phyloP scores from a whole-genome alignment of 352 stramenopile genomes.

The Albugo candida region DNA sequence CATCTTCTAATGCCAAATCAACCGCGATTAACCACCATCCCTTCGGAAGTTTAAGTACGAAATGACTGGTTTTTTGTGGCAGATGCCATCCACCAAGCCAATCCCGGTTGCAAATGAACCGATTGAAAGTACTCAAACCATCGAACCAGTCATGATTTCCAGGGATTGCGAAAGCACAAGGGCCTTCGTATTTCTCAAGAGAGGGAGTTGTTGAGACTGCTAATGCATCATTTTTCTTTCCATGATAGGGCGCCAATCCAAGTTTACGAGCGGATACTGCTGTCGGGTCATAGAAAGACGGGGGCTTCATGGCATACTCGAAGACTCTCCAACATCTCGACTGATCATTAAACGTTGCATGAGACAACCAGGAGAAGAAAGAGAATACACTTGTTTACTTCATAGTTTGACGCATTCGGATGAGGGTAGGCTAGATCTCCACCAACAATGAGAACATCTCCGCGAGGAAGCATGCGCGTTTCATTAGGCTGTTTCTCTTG shows the following conservation, averaged over 20 bases:
- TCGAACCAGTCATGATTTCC: constrained; percentile 93
- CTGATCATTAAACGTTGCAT: neutral
- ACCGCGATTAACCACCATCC: constrained; percentile 86
- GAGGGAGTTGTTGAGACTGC: constrained; percentile 1
- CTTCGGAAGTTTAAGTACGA: constrained; percentile 76
- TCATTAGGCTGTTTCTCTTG: constrained; percentile 12
- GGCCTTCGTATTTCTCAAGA: constrained; percentile 42
- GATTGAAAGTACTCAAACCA: constrained; percentile 83
- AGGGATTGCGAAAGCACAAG: constrained; percentile 59
- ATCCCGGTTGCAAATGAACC: constrained; percentile 80
- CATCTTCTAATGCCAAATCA: constrained; percentile 81
- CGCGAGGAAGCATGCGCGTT: constrained; percentile 41
- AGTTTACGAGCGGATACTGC: constrained; percentile 78
- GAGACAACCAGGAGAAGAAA: neutral
- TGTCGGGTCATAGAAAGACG: constrained; percentile 62
- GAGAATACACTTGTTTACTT: constrained; percentile 10
- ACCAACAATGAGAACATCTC: constrained; percentile 78
- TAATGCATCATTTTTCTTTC: neutral
- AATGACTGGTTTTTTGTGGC: constrained; percentile 84
- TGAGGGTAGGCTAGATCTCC: constrained; percentile 87
- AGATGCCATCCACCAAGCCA: constrained; percentile 86
- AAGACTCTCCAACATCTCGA: constrained; percentile 81
- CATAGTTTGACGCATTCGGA: constrained; percentile 72
- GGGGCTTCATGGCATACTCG: constrained; percentile 87
- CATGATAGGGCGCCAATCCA: constrained; percentile 19